Conservation (phyloP, 805 yeast genomes). For the Teunomyces lycoperdinae region DNA sequence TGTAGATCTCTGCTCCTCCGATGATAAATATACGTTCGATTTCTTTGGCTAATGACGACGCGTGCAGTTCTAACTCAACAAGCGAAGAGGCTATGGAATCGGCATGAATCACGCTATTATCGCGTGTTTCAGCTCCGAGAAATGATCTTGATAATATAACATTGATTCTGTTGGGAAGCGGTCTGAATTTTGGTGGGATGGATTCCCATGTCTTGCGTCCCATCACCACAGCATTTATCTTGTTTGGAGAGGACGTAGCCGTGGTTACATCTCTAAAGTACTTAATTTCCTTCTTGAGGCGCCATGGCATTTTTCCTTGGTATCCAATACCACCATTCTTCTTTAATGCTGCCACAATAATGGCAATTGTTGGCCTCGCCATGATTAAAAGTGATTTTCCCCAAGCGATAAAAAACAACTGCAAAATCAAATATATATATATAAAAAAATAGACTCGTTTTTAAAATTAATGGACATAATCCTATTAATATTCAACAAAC, state of each 20-base stretch:
- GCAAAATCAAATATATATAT: too few species aligned
- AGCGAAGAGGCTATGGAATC: conserved; percentile 28
- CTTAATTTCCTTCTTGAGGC: conserved; percentile 76
- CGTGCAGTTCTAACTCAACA: conserved; percentile 19
- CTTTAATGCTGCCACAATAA: conserved; percentile 82
- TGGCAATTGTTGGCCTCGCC: conserved; percentile 22
- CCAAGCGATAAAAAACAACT: too few species aligned
- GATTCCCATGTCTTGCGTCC: conserved; percentile 97
- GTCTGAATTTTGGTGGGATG: conserved; percentile 80
- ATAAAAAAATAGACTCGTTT: too few species aligned
- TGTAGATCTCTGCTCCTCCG: conserved; percentile 91
- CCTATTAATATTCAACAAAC: background rate
- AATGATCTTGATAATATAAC: conserved; percentile 64
- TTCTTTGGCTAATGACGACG: conserved; percentile 42
- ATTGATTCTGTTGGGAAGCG: conserved; percentile 72
- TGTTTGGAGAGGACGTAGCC: conserved; percentile 25
- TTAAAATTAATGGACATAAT: too few species aligned
- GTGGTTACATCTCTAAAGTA: conserved; percentile 78
- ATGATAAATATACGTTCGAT: conserved; percentile 69
- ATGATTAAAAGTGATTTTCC: background rate
- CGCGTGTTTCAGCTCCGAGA: conserved; percentile 15
- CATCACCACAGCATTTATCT: conserved; percentile 81
- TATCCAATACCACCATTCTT: conserved; percentile 84
- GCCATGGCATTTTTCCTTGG: conserved; percentile 86
- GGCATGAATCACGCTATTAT: conserved; percentile 25